phyloP scores from a whole-genome alignment of 768 basidiomycete species.

The Coprinopsis strossmayeri region DNA sequence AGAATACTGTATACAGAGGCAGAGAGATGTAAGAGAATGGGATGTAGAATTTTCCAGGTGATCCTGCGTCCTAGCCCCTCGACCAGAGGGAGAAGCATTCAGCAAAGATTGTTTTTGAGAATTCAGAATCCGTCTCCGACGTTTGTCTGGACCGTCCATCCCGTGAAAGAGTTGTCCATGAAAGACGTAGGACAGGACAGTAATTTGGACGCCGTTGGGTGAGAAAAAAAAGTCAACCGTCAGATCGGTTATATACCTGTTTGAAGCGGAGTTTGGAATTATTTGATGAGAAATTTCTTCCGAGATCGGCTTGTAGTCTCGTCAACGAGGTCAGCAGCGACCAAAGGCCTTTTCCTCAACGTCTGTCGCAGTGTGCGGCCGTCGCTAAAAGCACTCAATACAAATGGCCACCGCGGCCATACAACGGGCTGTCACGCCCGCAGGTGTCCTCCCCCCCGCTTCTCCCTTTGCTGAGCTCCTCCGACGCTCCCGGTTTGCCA shows the following conservation, averaged over 20 bases:
- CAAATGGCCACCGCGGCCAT: conserved; percentile 19
- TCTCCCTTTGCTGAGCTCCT: conserved; percentile 75
- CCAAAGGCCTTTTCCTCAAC: neutral
- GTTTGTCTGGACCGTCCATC: conserved; percentile 86
- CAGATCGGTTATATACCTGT: conserved; percentile 23
- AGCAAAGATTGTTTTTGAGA: conserved; percentile 93
- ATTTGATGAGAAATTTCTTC: conserved; percentile 6
- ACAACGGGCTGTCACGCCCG: conserved; percentile 10
- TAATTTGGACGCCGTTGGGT: conserved; percentile 75
- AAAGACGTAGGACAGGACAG: conserved; percentile 55
- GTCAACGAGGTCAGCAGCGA: neutral
- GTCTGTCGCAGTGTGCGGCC: too few species aligned
- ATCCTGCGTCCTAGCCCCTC: conserved; percentile 89
- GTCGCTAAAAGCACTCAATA: conserved; percentile 3
- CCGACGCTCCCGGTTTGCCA: conserved; percentile 75
- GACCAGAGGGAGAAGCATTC: conserved; percentile 85
- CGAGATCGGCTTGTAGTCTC: neutral
- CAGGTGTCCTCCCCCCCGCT: conserved; percentile 29
- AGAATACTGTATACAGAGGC: neutral
- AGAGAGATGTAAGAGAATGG: conserved; percentile 1
- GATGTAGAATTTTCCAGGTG: conserved; percentile 81
- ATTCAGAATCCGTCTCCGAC: conserved; percentile 60
- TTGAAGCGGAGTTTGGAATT: neutral
- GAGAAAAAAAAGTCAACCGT: conserved; percentile 14
- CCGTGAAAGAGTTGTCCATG: conserved; percentile 31